Evolutionary conservation across 140 eudicot genomes (phyloP), one percentile per base, ranked within the genome.

Genomic region (Flaveria floridana): DNA sequence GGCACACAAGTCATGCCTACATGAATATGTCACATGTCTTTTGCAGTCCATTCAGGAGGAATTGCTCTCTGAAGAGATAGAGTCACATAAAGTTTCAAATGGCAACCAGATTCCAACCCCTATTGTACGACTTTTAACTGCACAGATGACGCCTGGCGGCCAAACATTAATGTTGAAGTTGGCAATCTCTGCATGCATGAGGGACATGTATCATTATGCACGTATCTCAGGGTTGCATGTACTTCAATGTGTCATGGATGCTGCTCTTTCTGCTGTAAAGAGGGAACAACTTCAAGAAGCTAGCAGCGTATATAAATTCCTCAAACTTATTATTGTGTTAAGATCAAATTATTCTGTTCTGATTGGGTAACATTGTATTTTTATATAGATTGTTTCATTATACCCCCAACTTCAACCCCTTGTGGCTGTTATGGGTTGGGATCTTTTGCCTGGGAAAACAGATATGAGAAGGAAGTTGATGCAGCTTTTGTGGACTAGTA

Each of bases 391-490:
- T 80, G 92, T 88, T 62, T 79, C 77, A 58, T 80, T 94, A 85
- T 94, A 90, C 83, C 99, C 99, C 11, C 84, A 87, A 68, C 99
- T 94, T 85, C 97, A 86, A 84, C 99, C 97, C 30, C 95, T 94
- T 66, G 95, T 94, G 71, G 97, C 94, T 78, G 96, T 87, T 53
- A 82, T 90, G 89, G 97, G 99, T 42, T 94, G 99, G 99, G 99
- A 94, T 94, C 85, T 94, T 25, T 83, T 94, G 86, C 84, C 95
- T 63, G 95, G 96, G 14, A 94, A 84, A 84, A 94, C 96, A 65
- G 74, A 74, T 80, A 59, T 85, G 79, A 87, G 97, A 78, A 90
- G 89, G 86, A 87, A 87, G 75, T 78, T 94, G 68, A 84, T 94
- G 99, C 87, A 90, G 87, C 91, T 89, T 70, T 77, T 90, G 62